Evolutionary conservation across 371 early-diverging fungal genomes (phyloP), one percentile per base, ranked within the genome.

Genomic region (Actinomortierella wolfii): DNA sequence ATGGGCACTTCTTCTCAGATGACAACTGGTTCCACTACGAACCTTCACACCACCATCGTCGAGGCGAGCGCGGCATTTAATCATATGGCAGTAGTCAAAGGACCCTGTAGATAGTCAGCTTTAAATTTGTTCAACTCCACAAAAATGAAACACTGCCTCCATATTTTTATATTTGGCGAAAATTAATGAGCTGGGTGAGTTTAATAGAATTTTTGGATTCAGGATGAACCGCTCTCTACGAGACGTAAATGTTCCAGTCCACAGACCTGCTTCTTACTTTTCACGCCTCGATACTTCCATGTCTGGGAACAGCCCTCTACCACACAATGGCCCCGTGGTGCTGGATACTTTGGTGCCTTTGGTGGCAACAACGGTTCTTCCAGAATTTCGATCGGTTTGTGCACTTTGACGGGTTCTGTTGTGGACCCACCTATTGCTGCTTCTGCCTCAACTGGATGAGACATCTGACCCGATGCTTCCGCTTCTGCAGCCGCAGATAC

Each of bases 11-110:
- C 43, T 60, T 60, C 43, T 64, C 64, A 18, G 20, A 60, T 34
- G 71, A 71, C 56, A 60, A 61, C 49, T 71, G 71, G 71, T 71
- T 71, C 59, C 71, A 71, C 44, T 61, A 52, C 48, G 68, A 59
- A 25, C 52, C 55, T 40, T 51, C 59, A 25, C 56, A 59, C 23
- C 58, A 59, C 29, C 47, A 47, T 2, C 58, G 62, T 14, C 55
- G 59, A 13, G 39, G 59, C 21, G 63, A 68, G 43, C 42, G 62
- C 1, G 68, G 63, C 41, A 50, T 68, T 58, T 63, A 62, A 59
- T n/a, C n/a, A n/a, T n/a, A n/a, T n/a, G n/a, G n/a, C n/a, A n/a
- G n/a, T n/a, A n/a, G 34, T 34, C 34, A 34, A 34, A 34, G 11
- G 34, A 6, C 34, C 7, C 7, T 34, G 34, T 34, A 34, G 34